Evolutionary conservation across 306 rosid species (phyloP), one percentile per base, ranked within the genome.

Genomic region (Coriaria nepalensis): DNA sequence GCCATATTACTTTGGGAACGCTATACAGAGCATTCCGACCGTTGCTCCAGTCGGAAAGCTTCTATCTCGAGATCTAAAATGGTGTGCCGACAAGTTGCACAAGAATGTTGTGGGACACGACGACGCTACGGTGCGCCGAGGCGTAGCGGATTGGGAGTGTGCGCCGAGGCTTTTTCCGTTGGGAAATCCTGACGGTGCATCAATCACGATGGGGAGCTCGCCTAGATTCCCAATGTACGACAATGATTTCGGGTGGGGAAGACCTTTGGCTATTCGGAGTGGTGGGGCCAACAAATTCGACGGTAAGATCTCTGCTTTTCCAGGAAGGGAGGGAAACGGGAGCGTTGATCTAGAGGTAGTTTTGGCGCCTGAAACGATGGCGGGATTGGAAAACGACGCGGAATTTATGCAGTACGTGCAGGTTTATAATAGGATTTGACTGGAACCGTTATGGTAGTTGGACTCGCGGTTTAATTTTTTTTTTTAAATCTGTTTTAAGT

Each of bases 241-340:
- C 46, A 58, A 58, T 33, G 63, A 58, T 47, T 58, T 47, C 53
- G 63, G 63, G 6, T 58, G 63, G 63, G 63, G 63, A 6, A 40
- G 63, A 4, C 63, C 63, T 2, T 6, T 58, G 13, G 63, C 55
- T 10, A 54, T 58, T 10, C 45, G 63, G 15, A 58, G 63, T 8
- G 63, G 63, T 0, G 6, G 55, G 52, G 63, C 63, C 0, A 58
- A 58, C 34, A 58, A 58, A 58, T 58, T 58, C 55, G 63, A 58
- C 63, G 63, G 63, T 4, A 58, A 58, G 55, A 58, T 58, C 48
- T 58, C 63, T n/a, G 63, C 63, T 7, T 58, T 58, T 8, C 63
- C 63, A 8, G 63, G 63, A 2, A 43, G 55, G 33, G 63, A 58
- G 4, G 63, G 63, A 9, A 48, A 39, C 38, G 63, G 55, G 8